These are phyloP conservation scores for Sporothrix variecibatus DNA, from an alignment of 2,329 filamentous ascomycete species.

Conservation along the genomic window DNA sequence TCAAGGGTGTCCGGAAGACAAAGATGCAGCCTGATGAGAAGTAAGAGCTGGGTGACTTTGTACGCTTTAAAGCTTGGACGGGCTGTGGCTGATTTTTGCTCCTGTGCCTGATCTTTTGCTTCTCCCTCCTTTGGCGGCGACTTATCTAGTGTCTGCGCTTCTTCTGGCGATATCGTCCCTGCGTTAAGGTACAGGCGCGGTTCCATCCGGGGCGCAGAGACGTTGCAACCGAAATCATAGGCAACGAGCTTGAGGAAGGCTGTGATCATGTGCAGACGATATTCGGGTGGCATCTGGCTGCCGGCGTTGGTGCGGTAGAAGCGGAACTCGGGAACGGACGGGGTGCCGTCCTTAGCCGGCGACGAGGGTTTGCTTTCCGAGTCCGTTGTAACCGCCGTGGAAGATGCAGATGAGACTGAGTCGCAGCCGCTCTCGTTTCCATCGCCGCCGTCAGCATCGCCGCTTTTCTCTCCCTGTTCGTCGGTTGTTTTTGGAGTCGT, in stretches of 20 bases:
- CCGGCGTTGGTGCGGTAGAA: slow-evolving; percentile 54
- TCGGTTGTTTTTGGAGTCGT: neutral
- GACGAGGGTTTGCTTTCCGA: slow-evolving; percentile 28
- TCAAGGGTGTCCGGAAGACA: slow-evolving; percentile 59
- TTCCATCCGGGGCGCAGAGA: slow-evolving; percentile 57
- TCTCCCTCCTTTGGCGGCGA: neutral
- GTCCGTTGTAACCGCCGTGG: slow-evolving; percentile 27
- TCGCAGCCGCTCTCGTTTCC: slow-evolving; percentile 21
- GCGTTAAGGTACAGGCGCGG: slow-evolving; percentile 57
- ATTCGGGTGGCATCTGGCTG: slow-evolving; percentile 59
- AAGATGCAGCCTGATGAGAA: slow-evolving; percentile 62
- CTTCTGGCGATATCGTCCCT: slow-evolving; percentile 5
- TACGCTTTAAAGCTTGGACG: neutral
- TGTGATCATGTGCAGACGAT: slow-evolving; percentile 57
- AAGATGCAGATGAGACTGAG: slow-evolving; percentile 26
- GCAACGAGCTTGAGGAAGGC: slow-evolving; percentile 65
- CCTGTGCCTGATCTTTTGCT: neutral
- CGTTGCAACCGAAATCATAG: slow-evolving; percentile 67
- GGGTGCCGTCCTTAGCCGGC: slow-evolving; percentile 23
- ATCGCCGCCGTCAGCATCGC: slow-evolving; percentile 20
- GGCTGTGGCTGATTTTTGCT: neutral
- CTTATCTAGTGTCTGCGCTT: slow-evolving; percentile 7
- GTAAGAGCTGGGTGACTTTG: slow-evolving; percentile 48
- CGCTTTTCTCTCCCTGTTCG: slow-evolving; percentile 22
- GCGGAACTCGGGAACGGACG: slow-evolving; percentile 27